Evolutionary conservation across 805 yeast genomes (phyloP).

Genomic region (Candida takata): DNA sequence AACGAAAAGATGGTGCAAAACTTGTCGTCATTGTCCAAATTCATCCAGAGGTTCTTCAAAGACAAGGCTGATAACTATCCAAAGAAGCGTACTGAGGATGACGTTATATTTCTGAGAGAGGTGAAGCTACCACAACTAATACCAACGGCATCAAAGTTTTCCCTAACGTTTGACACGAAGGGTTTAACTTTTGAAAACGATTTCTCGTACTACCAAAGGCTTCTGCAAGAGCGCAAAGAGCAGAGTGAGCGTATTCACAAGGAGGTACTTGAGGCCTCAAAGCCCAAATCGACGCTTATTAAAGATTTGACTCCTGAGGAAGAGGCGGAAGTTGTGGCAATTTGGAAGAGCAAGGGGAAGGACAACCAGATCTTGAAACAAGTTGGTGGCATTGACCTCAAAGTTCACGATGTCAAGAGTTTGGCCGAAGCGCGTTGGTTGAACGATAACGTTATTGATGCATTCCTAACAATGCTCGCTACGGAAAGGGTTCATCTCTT

Average conservation of each 20-base stretch:
- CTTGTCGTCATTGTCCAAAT: constrained; percentile 6
- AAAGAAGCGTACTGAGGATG: constrained; percentile 6
- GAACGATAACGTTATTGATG: constrained; percentile 86
- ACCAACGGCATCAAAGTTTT: constrained; percentile 13
- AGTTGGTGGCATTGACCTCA: constrained; percentile 48
- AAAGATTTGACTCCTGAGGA: constrained; percentile 22
- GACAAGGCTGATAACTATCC: background rate
- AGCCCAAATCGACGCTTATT: constrained; percentile 20
- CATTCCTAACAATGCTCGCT: constrained; percentile 45
- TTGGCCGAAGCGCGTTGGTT: constrained; percentile 72
- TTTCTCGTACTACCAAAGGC: constrained; percentile 37
- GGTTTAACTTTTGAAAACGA: constrained; percentile 27
- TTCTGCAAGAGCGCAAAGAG: constrained; percentile 35
- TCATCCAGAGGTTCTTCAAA: constrained; percentile 3
- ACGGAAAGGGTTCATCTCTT: constrained; percentile 50
- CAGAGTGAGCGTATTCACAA: constrained; percentile 29
- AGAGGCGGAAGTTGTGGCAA: constrained; percentile 19
- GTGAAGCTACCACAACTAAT: constrained; percentile 12
- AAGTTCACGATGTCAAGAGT: constrained; percentile 62
- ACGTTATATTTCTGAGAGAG: constrained; percentile 17
- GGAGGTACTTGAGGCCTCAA: constrained; percentile 26
- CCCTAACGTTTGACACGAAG: constrained; percentile 23
- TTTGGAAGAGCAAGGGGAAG: constrained; percentile 22
- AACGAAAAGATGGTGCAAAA: constrained; percentile 3
- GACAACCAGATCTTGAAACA: constrained; percentile 24